Conservation (phyloP, 306 rosid genomes). For the Parietaria judaica region DNA sequence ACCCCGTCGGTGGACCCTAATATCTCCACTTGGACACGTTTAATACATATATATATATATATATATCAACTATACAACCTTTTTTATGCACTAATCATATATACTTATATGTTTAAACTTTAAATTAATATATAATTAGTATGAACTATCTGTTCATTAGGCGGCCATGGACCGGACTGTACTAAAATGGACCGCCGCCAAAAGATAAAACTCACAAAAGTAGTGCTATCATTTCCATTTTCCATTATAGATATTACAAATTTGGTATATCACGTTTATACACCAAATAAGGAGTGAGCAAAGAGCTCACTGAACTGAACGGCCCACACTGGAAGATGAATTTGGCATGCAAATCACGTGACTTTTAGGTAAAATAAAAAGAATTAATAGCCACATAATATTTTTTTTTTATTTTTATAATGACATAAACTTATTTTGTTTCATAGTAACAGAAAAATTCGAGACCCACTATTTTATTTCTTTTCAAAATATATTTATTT, state of each 20-base stretch:
- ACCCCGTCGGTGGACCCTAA: constrained; percentile 9
- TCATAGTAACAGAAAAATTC: too few species aligned
- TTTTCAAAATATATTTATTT: too few species aligned
- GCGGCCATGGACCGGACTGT: background rate
- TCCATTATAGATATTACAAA: too few species aligned
- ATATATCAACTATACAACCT: background rate
- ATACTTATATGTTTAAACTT: too few species aligned
- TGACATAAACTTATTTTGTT: too few species aligned
- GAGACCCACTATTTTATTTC: too few species aligned
- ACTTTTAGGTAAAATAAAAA: background rate
- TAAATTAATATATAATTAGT: too few species aligned
- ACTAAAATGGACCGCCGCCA: background rate
- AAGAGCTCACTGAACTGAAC: too few species aligned
- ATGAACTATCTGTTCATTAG: background rate
- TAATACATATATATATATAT: background rate
- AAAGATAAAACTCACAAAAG: constrained; percentile 8
- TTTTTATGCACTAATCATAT: background rate
- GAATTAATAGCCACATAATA: too few species aligned
- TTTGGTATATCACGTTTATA: background rate
- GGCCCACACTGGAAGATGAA: background rate
- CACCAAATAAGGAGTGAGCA: background rate
- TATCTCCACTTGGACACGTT: constrained; percentile 1
- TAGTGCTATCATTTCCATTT: constrained; percentile 21
- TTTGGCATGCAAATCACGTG: background rate
- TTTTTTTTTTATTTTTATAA: too few species aligned